Base-by-base conservation (phyloP, 2,329 filamentous ascomycete genomes). In the Microsporum audouinii region DNA sequence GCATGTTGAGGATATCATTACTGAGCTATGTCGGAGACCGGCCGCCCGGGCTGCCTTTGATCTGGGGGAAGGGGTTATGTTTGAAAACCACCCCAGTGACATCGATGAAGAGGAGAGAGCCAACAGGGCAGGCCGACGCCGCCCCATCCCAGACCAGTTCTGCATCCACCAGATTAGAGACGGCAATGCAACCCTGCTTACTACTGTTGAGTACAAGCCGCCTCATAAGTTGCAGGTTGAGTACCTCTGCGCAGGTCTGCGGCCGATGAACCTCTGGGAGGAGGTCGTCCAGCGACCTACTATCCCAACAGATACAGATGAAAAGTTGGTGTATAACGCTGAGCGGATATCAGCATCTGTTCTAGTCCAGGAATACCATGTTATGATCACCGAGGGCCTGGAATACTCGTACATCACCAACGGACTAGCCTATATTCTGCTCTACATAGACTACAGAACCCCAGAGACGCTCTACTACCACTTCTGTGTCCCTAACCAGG, bases 1-100 rank as follows among this genome's bases (percentile, higher is more conserved):
- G 47, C 65, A 69, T 60, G 67, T 65, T 60, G 65, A 63, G 29
- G 59, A 69, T 49, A 69, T 72, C 14, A 66, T 71, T 60, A 61
- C 66, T 10, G 63, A 67, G 47, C 64, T 72, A 17, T 68, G 66
- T 59, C 64, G 66, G 53, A 64, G 70, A 60, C 66, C 68, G 38
- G 64, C 61, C 27, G 68, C 70, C 60, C 64, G 65, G 39, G 62
- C 63, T 17, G 64, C 62, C 51, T 68, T 72, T 43, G 36, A 64
- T 2, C 61, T 72, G 8, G 65, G 64, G 3, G 43, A 65, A 55
- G 66, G 66, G 8, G 45, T 69, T 1, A 47, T 23, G 55, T 68
- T 68, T 51, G 62, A 67, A 14, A 66, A 67, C 39, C 64, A 68
- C 33, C 43, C 60, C 3, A 63, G 65, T 60, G 33, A 38, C 12